Base-by-base conservation (phyloP, 305 asterid species). In the Plantago rigida region DNA sequence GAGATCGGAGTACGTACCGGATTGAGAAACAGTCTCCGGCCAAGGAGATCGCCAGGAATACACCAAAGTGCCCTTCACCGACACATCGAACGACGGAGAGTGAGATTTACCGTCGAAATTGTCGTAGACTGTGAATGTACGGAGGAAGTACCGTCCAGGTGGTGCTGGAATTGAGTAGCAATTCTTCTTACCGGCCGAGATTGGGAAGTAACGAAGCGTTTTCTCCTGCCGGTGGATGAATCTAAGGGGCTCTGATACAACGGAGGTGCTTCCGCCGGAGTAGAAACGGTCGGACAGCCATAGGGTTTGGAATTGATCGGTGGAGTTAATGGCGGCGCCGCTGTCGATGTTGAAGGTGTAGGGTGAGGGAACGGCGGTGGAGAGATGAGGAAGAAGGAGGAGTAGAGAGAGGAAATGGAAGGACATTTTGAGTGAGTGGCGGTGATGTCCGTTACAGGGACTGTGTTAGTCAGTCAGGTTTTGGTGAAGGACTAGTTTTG, bases 1-100 rank as follows among this genome's bases (percentile, higher is more conserved):
- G 62, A 92, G 87, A 80, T 89, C 99, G 60, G 97, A 82, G 61
- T 92, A 92, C 59, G 99, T 97, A 63, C 97, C 99, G 77, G 74
- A 67, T 64, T 95, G 82, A 5, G 94, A 66, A 56, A 74, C 68
- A 7, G 71, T 45, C 49, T 86, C 97, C 1, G 77, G 71, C 97
- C 97, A 92, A 14, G 97, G 99, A 8, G 86, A 84, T 34, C 96
- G 74, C 97, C 99, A 92, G 17, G 94, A 84, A 47, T 86, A 92
- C 63, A 86, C 97, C 9, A 87, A 11, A 13, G 93, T 92, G 44
- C 94, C 94, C 71, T 82, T 92, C 9, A 92, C 85, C 19, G 99
- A 87, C n/a, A 85, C 93, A 59, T 92, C 99, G 68, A 92, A 92
- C 0, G 97, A 88, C 0, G 99, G 99, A 12, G 95, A 74, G 58